Evolutionary conservation across 2,329 filamentous ascomycete genomes (phyloP).

Genomic region (Arthrobotrys conoides): DNA sequence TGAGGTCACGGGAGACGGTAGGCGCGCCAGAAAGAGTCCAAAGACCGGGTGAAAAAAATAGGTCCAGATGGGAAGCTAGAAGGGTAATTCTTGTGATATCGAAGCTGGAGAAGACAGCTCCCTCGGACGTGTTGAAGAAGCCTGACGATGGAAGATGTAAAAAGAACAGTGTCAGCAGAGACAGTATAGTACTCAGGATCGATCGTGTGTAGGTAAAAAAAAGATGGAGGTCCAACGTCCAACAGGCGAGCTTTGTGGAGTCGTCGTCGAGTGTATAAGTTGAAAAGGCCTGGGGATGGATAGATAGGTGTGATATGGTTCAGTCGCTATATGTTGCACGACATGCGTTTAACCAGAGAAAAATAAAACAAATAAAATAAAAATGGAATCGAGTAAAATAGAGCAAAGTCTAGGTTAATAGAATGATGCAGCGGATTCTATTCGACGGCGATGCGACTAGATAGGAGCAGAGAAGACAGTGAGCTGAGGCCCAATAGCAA

Average conservation of each 20-base stretch:
- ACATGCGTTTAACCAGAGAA: constrained; percentile 20
- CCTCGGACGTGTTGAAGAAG: constrained; percentile 60
- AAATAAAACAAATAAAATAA: constrained; percentile 24
- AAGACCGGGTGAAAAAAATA: no score
- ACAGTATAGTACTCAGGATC: constrained; percentile 25
- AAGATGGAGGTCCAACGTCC: constrained; percentile 34
- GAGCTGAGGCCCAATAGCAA: constrained; percentile 60
- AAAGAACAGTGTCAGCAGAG: constrained; percentile 6
- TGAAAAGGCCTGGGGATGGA: constrained; percentile 20
- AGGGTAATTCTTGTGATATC: constrained; percentile 6
- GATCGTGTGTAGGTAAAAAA: constrained; percentile 37
- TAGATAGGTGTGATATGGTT: constrained; percentile 11
- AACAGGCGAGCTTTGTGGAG: constrained; percentile 26
- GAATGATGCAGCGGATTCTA: constrained; percentile 56
- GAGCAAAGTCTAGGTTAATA: constrained; percentile 32
- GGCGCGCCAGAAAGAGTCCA: constrained; percentile 21
- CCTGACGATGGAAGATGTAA: constrained; percentile 22
- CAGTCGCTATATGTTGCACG: constrained; percentile 57
- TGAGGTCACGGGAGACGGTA: constrained; percentile 53
- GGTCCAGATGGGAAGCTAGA: constrained; percentile 32
- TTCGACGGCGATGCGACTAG: constrained; percentile 59
- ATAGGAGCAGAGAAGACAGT: constrained; percentile 42
- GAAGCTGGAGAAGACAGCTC: constrained; percentile 33
- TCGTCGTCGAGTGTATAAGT: background rate
- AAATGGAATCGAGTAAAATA: constrained; percentile 21